Evolutionary conservation across 352 stramenopile genomes (phyloP), one percentile per base, ranked within the genome.

Genomic region (Lagenidium sp.): DNA sequence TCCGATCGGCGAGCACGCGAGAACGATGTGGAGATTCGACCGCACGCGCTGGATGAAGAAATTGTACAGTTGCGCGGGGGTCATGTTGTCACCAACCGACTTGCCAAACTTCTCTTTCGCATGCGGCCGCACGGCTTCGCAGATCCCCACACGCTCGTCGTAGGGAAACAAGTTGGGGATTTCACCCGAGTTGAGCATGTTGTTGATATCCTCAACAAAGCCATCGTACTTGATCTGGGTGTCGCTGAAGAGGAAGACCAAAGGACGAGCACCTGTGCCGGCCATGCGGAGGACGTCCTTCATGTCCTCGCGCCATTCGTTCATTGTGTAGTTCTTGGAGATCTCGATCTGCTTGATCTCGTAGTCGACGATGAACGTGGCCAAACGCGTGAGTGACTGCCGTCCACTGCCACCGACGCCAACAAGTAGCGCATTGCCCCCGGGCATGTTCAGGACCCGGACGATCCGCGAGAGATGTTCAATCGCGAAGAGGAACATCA

Each of bases 191-290:
- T 97, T 98, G 19, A 98, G 65, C 74, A 98, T 97, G 63, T 97
- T 97, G 63, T 97, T 98, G 50, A 98, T 96, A 47, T 98, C 93
- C 50, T 98, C 90, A 22, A 97, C 84, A 49, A 97, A 97, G n/a
- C 76, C 77, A 35, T 98, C 91, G 57, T 95, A 94, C 57, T 97
- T 96, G 62, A 98, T 97, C 52, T 98, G 93, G 2, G 93, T 96
- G 50, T 98, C 93, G 36, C 77, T 96, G 48, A 98, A 97, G 10
- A 98, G 53, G 50, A 98, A 98, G 2, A 96, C 85, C 21, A 97
- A 65, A 12, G 90, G 84, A 4, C 75, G 63, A 6, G 65, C 58
- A 21, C 92, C 92, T 0, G 83, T 94, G 6, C 91, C 93, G 12
- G 90, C 91, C 15, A 82, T 65, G 18, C 80, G 88, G 12, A 98